phyloP scores from a whole-genome alignment of 148 eudicot genomes.

The Dianthus caryophyllus region DNA sequence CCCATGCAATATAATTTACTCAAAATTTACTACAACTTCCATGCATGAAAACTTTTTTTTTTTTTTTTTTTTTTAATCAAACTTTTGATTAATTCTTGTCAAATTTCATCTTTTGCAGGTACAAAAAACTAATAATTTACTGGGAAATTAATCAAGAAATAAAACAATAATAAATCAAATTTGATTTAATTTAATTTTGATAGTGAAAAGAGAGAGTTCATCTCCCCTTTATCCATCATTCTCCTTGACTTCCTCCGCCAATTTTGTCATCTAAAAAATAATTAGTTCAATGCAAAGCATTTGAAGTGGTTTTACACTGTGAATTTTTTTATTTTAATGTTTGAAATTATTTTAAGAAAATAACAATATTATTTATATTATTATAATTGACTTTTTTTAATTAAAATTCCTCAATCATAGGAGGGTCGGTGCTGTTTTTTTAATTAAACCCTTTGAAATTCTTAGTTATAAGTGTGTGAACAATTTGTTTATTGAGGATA shows the following conservation, averaged over 20 bases:
- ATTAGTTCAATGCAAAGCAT: slow-evolving; percentile 38
- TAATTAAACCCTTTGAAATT: slow-evolving; percentile 33
- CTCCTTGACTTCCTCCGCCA: slow-evolving; percentile 47
- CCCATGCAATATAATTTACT: too few species aligned
- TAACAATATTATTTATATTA: slow-evolving; percentile 12
- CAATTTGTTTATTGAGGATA: slow-evolving; percentile 22
- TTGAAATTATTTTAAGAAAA: not conserved
- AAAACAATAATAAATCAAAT: too few species aligned
- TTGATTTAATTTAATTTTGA: not conserved
- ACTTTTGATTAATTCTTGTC: too few species aligned
- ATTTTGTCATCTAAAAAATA: slow-evolving; percentile 26
- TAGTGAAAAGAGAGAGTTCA: slow-evolving; percentile 2
- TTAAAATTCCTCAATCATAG: slow-evolving; percentile 45
- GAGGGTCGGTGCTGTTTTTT: slow-evolving; percentile 57
- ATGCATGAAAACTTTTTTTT: too few species aligned
- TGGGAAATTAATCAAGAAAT: too few species aligned
- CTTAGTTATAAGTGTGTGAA: slow-evolving; percentile 12
- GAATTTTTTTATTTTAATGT: slow-evolving; percentile 5
- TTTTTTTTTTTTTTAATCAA: too few species aligned
- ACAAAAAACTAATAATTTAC: too few species aligned
- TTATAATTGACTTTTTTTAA: slow-evolving; percentile 13
- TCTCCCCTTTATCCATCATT: slow-evolving; percentile 21
- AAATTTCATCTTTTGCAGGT: too few species aligned
- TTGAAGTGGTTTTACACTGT: slow-evolving; percentile 1
- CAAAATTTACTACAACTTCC: too few species aligned